phyloP scores from a whole-genome alignment of 305 asterid genomes.

The Solanum hybrid region DNA sequence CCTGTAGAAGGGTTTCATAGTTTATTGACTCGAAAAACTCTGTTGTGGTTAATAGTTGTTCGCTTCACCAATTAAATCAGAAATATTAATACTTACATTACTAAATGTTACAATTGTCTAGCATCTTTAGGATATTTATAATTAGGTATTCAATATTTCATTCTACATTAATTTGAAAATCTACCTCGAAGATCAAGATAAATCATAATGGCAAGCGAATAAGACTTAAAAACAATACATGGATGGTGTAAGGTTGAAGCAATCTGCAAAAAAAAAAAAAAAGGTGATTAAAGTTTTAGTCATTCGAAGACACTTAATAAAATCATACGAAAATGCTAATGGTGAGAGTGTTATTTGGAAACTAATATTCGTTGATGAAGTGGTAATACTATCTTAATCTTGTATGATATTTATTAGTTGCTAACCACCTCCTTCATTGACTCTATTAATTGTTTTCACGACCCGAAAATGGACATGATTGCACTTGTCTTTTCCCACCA shows the following conservation, averaged over 20 bases:
- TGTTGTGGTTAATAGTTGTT: neutral
- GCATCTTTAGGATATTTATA: too few relatives aligned
- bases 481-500: neutral
- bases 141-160: neutral
- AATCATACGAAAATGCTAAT: neutral
- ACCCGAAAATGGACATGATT: neutral
- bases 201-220: neutral
- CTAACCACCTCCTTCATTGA: neutral
- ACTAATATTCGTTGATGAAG: neutral
- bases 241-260: neutral
- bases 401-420: neutral
- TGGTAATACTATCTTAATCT: too few relatives aligned
- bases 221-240: neutral
- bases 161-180: neutral
- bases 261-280: too few relatives aligned
- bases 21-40: neutral
- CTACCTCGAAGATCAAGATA: neutral
- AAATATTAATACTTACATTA: neutral
- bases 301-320: neutral
- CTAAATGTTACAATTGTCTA: neutral
- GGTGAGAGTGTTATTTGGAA: neutral
- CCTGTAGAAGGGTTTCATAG: neutral
- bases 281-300: neutral
- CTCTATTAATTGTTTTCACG: neutral
- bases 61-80: neutral